phyloP scores from a whole-genome alignment of 2,329 filamentous ascomycete species.

The Sporothrix luriei region DNA sequence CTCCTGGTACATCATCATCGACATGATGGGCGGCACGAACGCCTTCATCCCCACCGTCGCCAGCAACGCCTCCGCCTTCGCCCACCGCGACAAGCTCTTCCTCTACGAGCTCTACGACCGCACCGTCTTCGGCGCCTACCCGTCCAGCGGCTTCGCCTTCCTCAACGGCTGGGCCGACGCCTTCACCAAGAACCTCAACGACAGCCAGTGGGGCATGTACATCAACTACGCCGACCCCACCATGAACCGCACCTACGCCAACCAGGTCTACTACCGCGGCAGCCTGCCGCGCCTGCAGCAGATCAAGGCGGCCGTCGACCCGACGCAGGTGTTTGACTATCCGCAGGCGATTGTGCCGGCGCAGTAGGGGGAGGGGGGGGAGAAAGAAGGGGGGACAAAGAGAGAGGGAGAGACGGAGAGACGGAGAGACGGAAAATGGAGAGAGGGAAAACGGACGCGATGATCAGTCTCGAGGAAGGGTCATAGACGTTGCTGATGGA shows the following conservation, averaged over 20 bases:
- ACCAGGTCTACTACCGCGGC: slow-evolving; percentile 53
- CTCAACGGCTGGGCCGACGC: slow-evolving; percentile 48
- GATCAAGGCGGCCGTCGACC: slow-evolving; percentile 48
- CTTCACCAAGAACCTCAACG: slow-evolving; percentile 40
- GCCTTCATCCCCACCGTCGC: slow-evolving; percentile 44
- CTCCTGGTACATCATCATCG: slow-evolving; percentile 44
- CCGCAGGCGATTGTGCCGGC: slow-evolving; percentile 42
- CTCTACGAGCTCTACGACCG: slow-evolving; percentile 56
- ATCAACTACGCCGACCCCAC: slow-evolving; percentile 58
- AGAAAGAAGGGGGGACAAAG: background rate
- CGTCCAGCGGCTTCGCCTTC: slow-evolving; percentile 44
- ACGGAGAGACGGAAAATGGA: too few relatives aligned
- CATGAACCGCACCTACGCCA: slow-evolving; percentile 51
- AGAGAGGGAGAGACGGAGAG: too few relatives aligned
- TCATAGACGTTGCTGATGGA: too few relatives aligned
- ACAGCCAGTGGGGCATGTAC: slow-evolving; percentile 52
- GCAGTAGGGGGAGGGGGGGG: background rate
- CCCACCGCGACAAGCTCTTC: slow-evolving; percentile 51
- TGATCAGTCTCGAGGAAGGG: too few relatives aligned
- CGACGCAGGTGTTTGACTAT: slow-evolving; percentile 48
- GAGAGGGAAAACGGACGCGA: too few relatives aligned
- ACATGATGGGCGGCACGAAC: slow-evolving; percentile 44
- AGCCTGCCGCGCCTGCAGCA: slow-evolving; percentile 45
- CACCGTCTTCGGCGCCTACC: slow-evolving; percentile 41
- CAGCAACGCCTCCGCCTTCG: slow-evolving; percentile 43